Conservation (phyloP, 345 rosid genomes). For the Gossypium raimondii region DNA sequence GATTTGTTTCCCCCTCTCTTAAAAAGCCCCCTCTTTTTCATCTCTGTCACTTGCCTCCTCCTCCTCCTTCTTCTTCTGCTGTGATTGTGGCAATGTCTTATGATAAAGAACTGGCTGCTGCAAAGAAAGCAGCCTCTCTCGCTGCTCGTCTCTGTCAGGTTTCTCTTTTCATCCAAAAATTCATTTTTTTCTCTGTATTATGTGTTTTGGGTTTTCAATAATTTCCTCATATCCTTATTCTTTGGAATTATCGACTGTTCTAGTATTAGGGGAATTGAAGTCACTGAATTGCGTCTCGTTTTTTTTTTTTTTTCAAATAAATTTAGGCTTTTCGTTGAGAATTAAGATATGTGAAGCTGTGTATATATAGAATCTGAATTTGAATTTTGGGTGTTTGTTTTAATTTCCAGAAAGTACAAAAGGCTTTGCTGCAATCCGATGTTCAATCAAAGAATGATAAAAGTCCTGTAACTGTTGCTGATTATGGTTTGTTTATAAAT, state of each 20-base stretch:
- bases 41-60: not conserved
- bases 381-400: constrained; percentile 1
- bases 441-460: constrained; percentile 82
- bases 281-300: not conserved
- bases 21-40: constrained; percentile 13
- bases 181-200: not conserved
- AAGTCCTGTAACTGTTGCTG: constrained; percentile 96
- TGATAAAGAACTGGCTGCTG: constrained; percentile 78
- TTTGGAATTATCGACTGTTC: not conserved
- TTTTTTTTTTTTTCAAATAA: not conserved
- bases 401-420: constrained; percentile 74
- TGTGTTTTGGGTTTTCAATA: not conserved
- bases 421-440: constrained; percentile 74
- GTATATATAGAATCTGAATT: constrained; percentile 10
- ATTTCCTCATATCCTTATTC: not conserved
- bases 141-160: constrained; percentile 96
- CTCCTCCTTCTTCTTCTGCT: constrained; percentile 18
- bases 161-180: not conserved
- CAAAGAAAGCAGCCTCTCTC: constrained; percentile 84
- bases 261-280: not conserved
- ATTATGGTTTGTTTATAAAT: constrained; percentile 61
- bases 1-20: constrained; percentile 21
- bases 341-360: not conserved
- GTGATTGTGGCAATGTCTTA: constrained; percentile 48
- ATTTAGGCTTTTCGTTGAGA: not conserved